A percentile compares a stretch with the other conserved stretches of the same genome.
These are phyloP conservation scores for Trichomonas tenax DNA, from an alignment of 208 protist species.

Conservation along the genomic window DNA sequence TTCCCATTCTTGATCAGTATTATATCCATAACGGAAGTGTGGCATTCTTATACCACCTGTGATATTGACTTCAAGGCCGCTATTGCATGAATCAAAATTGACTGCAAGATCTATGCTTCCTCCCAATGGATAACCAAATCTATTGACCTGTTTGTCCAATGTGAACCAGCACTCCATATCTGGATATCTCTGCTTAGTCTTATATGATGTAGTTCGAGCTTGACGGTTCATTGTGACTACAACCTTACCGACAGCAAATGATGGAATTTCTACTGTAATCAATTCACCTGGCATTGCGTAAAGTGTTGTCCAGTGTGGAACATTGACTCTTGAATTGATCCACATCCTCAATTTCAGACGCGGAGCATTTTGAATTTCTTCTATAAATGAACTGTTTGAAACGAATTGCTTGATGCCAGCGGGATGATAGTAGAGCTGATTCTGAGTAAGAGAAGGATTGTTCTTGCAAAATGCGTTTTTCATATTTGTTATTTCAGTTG, in stretches of 20 bases:
- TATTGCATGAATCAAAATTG: neutral
- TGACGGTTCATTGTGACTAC: neutral
- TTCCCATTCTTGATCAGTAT: neutral
- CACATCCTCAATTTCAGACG: neutral
- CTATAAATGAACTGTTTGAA: neutral
- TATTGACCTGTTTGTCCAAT: neutral
- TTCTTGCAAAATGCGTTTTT: neutral
- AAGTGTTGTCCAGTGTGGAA: neutral
- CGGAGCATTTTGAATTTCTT: neutral
- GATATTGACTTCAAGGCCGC: neutral
- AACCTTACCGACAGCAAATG: neutral
- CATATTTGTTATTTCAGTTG: neutral
- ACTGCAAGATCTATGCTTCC: neutral
- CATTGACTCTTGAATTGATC: neutral
- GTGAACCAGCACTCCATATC: neutral
- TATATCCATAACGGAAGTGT: neutral
- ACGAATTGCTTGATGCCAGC: neutral
- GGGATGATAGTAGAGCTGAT: neutral
- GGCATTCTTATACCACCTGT: neutral
- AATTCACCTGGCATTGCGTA: neutral
- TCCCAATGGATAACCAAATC: neutral
- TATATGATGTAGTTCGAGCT: neutral
- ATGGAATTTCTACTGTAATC: neutral
- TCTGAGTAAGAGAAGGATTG: neutral
- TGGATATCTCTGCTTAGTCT: neutral